Evolutionary conservation across 495 filamentous ascomycete species (phyloP), one percentile per base, ranked within the genome.

Genomic region (Penicillium argentinense): DNA sequence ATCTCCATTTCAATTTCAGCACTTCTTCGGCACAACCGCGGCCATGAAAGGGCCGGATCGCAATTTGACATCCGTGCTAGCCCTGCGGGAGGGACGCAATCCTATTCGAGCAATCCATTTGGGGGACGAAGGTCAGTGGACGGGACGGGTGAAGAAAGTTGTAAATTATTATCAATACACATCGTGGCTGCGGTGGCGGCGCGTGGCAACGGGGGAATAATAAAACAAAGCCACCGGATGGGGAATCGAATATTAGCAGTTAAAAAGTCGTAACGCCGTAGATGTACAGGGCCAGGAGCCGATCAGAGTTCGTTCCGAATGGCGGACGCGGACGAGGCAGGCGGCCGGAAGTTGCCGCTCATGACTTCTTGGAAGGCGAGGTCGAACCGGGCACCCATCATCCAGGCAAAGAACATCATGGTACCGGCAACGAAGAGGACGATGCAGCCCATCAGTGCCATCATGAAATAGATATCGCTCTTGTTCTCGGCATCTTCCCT

Each of bases 21-120:
- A 85, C 82, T 76, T 83, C 81, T 84, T 91, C 87, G 91, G 91
- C 91, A 89, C 91, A 91, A 89, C 83, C 75, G 71, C 82, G 89
- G 87, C 80, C 87, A 96, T 87, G 67, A 73, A 77, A 72, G 57
- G 76, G 75, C 84, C 77, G 81, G 76, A 86, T 88, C 89, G 91
- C 82, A 96, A 95, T 95, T 95, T 96, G 91, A 95, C 91, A 96
- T 95, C 88, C 84, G 88, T 95, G 90, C 91, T 91, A 65, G 52
- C 33, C 33, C 3, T 19, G 3, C 7, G 2, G 21, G 11, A 18
- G 33, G 33, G 18, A 14, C 13, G 16, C 33, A 36, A 36, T 18
- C 33, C 33, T 36, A 36, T 33, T 33, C 29, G 13, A 33, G 9
- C 12, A 36, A n/a, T 30, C 18, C 1, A 9, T 18, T 5, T n/a